A percentile compares a stretch with the other conserved stretches of the same genome.
Conservation (phyloP, 768 basidiomycete genomes). For the Serendipita sp. region DNA sequence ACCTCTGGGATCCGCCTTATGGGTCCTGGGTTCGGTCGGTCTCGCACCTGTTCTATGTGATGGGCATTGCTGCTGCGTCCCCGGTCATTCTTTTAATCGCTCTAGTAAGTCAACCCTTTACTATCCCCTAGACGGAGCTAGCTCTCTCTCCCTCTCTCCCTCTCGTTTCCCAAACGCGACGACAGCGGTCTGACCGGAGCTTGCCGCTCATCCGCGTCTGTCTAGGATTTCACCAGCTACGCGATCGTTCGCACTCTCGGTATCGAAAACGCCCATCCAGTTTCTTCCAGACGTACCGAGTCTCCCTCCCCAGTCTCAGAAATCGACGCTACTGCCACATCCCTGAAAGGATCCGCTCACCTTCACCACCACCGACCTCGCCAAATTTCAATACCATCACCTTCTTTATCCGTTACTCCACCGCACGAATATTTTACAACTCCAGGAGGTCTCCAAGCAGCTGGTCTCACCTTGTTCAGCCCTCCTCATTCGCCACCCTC, state of each 20-base stretch:
- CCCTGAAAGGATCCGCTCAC: neutral
- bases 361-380: neutral
- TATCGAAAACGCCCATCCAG: neutral
- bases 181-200: neutral
- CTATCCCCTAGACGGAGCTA: neutral
- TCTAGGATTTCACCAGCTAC: conserved; percentile 1
- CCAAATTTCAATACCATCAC: neutral
- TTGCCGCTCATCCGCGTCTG: neutral
- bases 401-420: neutral
- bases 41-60: neutral
- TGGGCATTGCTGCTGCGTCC: neutral
- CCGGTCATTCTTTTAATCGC: neutral
- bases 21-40: neutral
- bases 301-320: neutral
- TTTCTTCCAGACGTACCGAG: neutral
- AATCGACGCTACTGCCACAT: neutral
- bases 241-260: conserved; percentile 2
- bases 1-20: neutral
- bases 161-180: neutral
- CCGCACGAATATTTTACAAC: neutral
- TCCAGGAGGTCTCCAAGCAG: neutral
- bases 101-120: neutral
- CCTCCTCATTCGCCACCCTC: neutral
- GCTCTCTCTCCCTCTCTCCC: neutral
- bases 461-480: neutral